Conservation (phyloP, 2,329 filamentous ascomycete species). For the Alternaria angustiovoidea region DNA sequence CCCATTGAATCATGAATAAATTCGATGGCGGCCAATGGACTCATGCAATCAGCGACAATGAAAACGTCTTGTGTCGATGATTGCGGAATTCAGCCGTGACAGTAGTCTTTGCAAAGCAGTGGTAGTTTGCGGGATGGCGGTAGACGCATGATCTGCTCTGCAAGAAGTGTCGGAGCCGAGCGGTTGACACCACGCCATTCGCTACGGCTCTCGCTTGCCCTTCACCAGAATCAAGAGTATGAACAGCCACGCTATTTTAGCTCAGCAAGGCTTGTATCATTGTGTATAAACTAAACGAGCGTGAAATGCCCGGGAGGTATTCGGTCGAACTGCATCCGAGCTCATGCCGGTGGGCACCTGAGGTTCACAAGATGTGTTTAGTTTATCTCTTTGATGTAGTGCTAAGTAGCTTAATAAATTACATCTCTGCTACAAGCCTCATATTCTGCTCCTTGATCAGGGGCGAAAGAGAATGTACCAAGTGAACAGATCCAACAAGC, state of each 20-base stretch:
- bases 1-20: not conserved
- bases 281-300: not conserved
- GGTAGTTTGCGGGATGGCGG: too few species aligned
- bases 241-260: not conserved
- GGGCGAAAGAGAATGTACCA: too few species aligned
- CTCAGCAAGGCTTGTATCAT: not conserved
- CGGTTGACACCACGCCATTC: slow-evolving; percentile 2
- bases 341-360: not conserved
- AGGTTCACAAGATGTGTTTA: not conserved
- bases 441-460: too few species aligned
- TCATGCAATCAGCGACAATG: not conserved
- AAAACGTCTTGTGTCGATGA: not conserved
- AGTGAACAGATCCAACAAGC: too few species aligned
- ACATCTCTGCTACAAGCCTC: too few species aligned
- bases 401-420: too few species aligned
- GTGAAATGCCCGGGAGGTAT: not conserved
- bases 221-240: not conserved
- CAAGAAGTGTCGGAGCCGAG: not conserved
- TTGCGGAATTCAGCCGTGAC: too few species aligned
- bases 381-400: too few species aligned
- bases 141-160: not conserved
- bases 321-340: not conserved
- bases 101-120: too few species aligned
- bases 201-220: not conserved
- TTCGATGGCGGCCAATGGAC: not conserved